Base-by-base conservation (phyloP, 257 asterid species). In the Euphrasia confusa region DNA sequence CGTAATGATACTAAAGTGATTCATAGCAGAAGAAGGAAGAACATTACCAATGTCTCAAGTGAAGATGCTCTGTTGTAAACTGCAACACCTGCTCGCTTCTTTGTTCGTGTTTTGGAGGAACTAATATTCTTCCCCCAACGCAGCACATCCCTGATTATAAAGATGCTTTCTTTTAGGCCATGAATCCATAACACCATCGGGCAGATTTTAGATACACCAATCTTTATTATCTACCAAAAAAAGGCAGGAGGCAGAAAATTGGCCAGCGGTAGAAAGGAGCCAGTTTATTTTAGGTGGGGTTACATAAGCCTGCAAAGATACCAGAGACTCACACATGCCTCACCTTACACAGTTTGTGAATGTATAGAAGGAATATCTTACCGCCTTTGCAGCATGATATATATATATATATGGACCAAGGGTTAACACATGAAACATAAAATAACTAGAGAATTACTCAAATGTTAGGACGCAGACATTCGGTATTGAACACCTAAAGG, bases 51-150 rank as follows among this genome's bases (percentile, higher is more conserved):
- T 60, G 99, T 86, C 79, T 92, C 99, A 49, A 92, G 79, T 52
- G 97, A 92, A 58, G 99, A 89, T 55, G 99, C 99, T 70, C 95
- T 80, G 71, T 86, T 92, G 79, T 92, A 92, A 71, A 89, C 95
- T 73, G 99, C 99, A 48, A 78, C 81, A 48, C 99, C 99, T 53
- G 97, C 99, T 66, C 97, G 95, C 76, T 80, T 92, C 75, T 81
- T 92, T 2, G 97, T 81, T 82, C 72, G 83, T 37, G 97, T 89
- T 78, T 83, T 92, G 17, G 97, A 79, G 61, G 99, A 89, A 67
- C 84, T 90, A 54, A 83, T 83, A 69, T 92, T 92, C 72, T 87
- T 92, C 14, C 99, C 99, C 95, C 96, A 89, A 18, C 99, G 96
- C 69, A 92, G 85, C 65, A 92, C 97, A 63, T 78, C 84, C 91